Conservation (phyloP, 2,329 filamentous ascomycete species). For the Emergomyces africanus region DNA sequence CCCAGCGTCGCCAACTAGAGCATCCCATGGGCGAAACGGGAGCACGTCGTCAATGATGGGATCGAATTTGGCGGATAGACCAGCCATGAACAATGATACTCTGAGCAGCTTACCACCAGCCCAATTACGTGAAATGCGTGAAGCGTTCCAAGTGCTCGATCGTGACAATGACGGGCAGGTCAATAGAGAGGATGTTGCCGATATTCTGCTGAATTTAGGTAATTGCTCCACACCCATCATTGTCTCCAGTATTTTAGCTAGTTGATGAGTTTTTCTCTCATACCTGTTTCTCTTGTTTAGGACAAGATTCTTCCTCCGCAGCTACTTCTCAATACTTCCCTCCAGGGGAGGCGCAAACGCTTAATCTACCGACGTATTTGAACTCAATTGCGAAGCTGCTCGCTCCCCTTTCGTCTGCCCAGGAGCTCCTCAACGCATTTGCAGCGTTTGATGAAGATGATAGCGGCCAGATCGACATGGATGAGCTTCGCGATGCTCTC, state of each 20-base stretch:
- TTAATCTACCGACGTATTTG: constrained; percentile 76
- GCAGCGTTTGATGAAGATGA: constrained; percentile 94
- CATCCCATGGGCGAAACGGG: constrained; percentile 15
- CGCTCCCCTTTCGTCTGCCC: constrained; percentile 58
- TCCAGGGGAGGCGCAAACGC: constrained; percentile 51
- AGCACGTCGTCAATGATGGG: constrained; percentile 19
- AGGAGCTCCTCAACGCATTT: constrained; percentile 78
- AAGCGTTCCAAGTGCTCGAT: constrained; percentile 89
- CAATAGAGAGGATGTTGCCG: constrained; percentile 67
- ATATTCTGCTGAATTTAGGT: constrained; percentile 81
- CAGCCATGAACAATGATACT: constrained; percentile 11
- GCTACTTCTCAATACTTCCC: constrained; percentile 77
- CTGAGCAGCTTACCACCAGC: constrained; percentile 49
- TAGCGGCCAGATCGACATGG: constrained; percentile 78
- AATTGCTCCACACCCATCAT: constrained; percentile 7
- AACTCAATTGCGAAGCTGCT: constrained; percentile 67
- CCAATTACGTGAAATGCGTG: constrained; percentile 75
- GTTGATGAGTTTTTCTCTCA: not conserved
- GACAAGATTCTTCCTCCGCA: constrained; percentile 58
- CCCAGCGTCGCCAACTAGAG: constrained; percentile 29
- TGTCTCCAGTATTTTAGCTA: not conserved
- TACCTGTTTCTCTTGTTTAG: constrained; percentile 27
- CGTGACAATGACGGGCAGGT: constrained; percentile 75
- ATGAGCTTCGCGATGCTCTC: constrained; percentile 69
- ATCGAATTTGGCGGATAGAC: constrained; percentile 14